A percentile compares a stretch with the other conserved stretches of the same genome.
phyloP scores from a whole-genome alignment of 768 basidiomycete genomes.

The Russula virescens region DNA sequence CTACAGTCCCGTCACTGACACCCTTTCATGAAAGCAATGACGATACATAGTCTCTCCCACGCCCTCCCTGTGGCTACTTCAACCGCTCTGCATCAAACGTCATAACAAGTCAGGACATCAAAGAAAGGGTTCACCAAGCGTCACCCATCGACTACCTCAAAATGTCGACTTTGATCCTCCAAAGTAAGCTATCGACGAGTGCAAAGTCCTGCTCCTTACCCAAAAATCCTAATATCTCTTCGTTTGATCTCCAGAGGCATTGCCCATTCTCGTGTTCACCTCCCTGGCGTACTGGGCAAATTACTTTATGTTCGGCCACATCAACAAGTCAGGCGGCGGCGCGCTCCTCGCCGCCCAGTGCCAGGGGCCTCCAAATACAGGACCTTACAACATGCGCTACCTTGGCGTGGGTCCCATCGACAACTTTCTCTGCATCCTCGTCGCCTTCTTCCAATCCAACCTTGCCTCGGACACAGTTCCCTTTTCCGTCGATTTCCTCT shows the following conservation, averaged over 20 bases:
- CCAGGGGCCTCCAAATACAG: slow-evolving; percentile 17
- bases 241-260: not conserved
- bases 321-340: slow-evolving; percentile 16
- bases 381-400: slow-evolving; percentile 18
- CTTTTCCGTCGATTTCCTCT: slow-evolving; percentile 11
- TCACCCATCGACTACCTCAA: not conserved
- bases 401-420: slow-evolving; percentile 11
- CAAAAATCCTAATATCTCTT: not conserved
- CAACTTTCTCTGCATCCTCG: slow-evolving; percentile 10
- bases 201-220: not conserved
- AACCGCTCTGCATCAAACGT: too few species aligned
- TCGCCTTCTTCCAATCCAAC: slow-evolving; percentile 19
- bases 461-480: slow-evolving; percentile 5
- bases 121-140: too few species aligned
- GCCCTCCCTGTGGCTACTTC: too few species aligned
- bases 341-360: slow-evolving; percentile 4
- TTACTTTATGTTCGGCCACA: slow-evolving; percentile 16
- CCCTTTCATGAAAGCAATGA: too few species aligned
- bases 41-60: too few species aligned
- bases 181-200: slow-evolving; percentile 2
- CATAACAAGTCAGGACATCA: too few species aligned
- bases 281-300: slow-evolving; percentile 8
- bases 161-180: slow-evolving; percentile 8
- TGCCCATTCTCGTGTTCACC: slow-evolving; percentile 17
- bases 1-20: too few species aligned